phyloP scores from a whole-genome alignment of 169 alveolate species.

The Plasmodium cynomolgi region DNA sequence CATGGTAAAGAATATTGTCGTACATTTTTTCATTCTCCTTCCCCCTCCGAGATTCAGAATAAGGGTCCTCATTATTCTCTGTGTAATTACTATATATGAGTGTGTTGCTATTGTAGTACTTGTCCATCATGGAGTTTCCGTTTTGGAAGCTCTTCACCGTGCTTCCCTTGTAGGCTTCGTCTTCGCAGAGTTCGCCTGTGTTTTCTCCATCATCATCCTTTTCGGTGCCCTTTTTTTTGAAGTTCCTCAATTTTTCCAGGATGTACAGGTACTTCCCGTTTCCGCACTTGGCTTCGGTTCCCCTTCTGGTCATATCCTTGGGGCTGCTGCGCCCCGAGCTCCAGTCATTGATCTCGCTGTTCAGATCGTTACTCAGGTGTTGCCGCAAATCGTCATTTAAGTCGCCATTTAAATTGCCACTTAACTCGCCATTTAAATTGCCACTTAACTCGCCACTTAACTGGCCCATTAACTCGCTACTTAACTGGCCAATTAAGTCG shows the following conservation, averaged over 20 bases:
- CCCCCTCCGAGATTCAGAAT: background rate
- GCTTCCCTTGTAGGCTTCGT: background rate
- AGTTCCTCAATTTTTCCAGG: conserved; percentile 10
- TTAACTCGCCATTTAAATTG: background rate
- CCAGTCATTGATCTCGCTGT: background rate
- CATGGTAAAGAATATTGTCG: conserved; percentile 22
- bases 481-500: background rate
- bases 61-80: conserved; percentile 5
- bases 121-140: conserved; percentile 1
- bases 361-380: background rate
- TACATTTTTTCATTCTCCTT: conserved; percentile 4
- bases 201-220: background rate
- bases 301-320: background rate
- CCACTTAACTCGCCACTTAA: background rate
- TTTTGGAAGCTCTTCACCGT: conserved; percentile 20
- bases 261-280: conserved; percentile 7
- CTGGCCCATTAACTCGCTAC: background rate
- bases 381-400: background rate
- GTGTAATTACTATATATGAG: conserved; percentile 8
- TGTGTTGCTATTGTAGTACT: conserved; percentile 6
- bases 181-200: background rate
- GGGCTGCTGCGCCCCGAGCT: background rate
- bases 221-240: background rate
- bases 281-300: background rate
- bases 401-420: no score